Conservation (phyloP, 768 basidiomycete genomes). For the Auriculariales sp. region DNA sequence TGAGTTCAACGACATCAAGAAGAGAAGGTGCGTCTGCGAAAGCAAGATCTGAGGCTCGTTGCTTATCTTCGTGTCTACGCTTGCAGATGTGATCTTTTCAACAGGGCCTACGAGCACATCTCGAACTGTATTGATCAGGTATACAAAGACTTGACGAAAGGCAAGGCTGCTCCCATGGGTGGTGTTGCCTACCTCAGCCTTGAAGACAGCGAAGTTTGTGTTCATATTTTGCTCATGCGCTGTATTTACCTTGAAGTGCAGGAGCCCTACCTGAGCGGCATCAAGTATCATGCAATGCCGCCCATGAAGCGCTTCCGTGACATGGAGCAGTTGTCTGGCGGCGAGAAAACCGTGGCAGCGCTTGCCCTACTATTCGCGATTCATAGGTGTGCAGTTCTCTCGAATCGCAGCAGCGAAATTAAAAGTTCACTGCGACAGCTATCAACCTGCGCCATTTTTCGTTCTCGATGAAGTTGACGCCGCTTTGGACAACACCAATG, state of each 20-base stretch:
- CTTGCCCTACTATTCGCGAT: slow-evolving; percentile 94
- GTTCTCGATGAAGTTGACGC: slow-evolving; percentile 98
- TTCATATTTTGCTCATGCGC: slow-evolving; percentile 8
- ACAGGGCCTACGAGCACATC: slow-evolving; percentile 92
- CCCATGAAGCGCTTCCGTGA: slow-evolving; percentile 99
- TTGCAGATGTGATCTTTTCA: slow-evolving; percentile 77
- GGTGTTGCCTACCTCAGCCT: slow-evolving; percentile 93
- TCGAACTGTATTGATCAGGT: slow-evolving; percentile 89
- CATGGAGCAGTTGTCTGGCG: slow-evolving; percentile 97
- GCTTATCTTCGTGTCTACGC: background rate
- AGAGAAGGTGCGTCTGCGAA: slow-evolving; percentile 40
- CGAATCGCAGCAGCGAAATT: background rate
- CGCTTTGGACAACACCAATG: slow-evolving; percentile 96
- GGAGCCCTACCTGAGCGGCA: slow-evolving; percentile 78
- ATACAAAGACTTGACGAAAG: slow-evolving; percentile 96
- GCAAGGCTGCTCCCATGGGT: slow-evolving; percentile 83
- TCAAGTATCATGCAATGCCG: slow-evolving; percentile 99
- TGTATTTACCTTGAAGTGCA: slow-evolving; percentile 13
- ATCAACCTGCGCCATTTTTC: slow-evolving; percentile 94
- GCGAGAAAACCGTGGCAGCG: slow-evolving; percentile 97
- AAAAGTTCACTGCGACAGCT: slow-evolving; percentile 33
- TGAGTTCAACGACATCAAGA: slow-evolving; percentile 77
- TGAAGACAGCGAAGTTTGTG: slow-evolving; percentile 82
- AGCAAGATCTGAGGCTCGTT: background rate
- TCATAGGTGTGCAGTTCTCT: slow-evolving; percentile 47